Base-by-base conservation (phyloP, 148 eudicot genomes). In the Spergularia marina region DNA sequence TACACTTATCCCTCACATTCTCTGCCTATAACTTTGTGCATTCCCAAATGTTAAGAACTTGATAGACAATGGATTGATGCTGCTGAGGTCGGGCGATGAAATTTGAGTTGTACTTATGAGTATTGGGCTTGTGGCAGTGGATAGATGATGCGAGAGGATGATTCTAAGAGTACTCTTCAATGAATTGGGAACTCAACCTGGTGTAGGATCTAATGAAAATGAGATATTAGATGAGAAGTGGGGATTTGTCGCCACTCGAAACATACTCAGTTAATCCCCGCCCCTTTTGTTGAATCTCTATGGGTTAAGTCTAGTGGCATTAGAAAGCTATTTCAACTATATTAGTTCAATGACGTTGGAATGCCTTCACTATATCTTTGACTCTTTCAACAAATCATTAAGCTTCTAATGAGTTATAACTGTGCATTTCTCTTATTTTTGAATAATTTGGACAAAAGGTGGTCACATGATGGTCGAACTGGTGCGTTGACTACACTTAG, bases 391-490 rank as follows among this genome's bases (percentile, higher is more conserved):
- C 36, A 34, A 64, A 34, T 11, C 44, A 18, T 53, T 25, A 53
- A 9, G 30, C 23, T 1, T 69, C 17, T 70, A 34, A 23, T 12
- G 18, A 3, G 65, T 25, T 58, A 20, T 40, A 51, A 62, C 64
- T 54, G 21, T 18, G 20, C 51, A 13, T 56, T 67, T 13, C 6
- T 70, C 10, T 57, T 11, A 17, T 25, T 58, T 58, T 57, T 63
- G 20, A 41, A 51, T 80, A 2, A 30, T 74, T 71, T 77, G 76
- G 64, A 59, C 70, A 58, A 59, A 70, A 84, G 88, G 85, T 80
- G 82, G 82, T 82, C 83, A 16, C 62, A 62, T 75, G 80, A 78
- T 70, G 77, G 83, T 76, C 74, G 53, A 77, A 60, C 65, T 68
- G 66, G 73, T 41, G 60, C 59, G 34, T 56, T 80, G 39, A 80